Evolutionary conservation across 306 rosid species (phyloP), one percentile per base, ranked within the genome.

Genomic region (Echinosophora koreensis): DNA sequence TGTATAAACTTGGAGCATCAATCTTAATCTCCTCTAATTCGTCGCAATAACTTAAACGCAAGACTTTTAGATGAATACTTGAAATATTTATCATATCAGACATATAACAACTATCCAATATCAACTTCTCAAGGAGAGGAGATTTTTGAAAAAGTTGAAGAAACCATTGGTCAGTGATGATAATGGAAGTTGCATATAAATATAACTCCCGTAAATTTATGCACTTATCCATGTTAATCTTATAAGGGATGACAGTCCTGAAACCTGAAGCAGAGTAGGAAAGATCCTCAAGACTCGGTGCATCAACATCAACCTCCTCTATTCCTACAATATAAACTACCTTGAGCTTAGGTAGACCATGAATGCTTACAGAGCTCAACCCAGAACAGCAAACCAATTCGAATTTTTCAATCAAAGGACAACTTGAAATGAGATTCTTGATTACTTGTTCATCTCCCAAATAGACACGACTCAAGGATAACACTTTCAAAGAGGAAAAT

Each of bases 81-180:
- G 74, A 72, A 56, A 71, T 54, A 27, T 22, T 41, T 4, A 64
- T 51, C 17, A 16, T 51, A 42, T 72, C 67, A 65, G 47, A 30
- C 67, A 63, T 54, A 14, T 6, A 8, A 28, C 73, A 72, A 14
- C 14, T 0, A 12, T 1, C 2, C n/a, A 80, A 14, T 5, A 6
- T 44, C 50, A 44, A 44, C 50, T 44, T 10, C 50, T 44, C 50
- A 11, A 44, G 50, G 50, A 44, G 50, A 35, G 51, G 59, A 22
- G 52, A 18, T 42, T 64, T 17, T 9, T 14, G 12, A 17, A 71
- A 14, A 62, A 28, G 15, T 3, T 62, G 52, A 41, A 28, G 8
- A 1, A 72, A 16, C 79, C 73, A 80, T 15, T 55, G 14, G 49
- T 72, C 68, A 11, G 51, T 51, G 49, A 80, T 30, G 5, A 17